Conservation (phyloP, 345 rosid species). For the Angophora floribunda region DNA sequence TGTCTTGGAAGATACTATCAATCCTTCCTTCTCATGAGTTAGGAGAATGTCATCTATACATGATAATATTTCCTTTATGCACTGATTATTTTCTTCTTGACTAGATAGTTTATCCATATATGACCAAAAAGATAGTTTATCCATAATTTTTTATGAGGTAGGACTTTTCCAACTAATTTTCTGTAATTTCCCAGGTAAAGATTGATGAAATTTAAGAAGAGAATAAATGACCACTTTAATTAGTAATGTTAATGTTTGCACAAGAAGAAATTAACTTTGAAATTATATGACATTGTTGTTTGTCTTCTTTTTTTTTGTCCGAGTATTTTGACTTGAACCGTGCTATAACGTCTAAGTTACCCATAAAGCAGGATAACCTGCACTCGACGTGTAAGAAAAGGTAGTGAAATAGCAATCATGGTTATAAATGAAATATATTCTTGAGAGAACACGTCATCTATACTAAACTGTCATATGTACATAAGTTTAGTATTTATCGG, state of each 20-base stretch:
- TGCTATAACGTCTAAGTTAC: not conserved
- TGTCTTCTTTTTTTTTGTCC: too few relatives aligned
- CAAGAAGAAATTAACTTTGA: not conserved
- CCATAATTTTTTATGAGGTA: not conserved
- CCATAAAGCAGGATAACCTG: not conserved
- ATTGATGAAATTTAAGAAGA: not conserved
- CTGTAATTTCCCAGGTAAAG: not conserved
- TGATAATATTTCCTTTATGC: not conserved
- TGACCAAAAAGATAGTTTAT: not conserved
- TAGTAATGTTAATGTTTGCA: rapidly evolving
- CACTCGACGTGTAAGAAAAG: not conserved
- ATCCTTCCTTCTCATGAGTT: not conserved
- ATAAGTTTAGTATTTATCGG: too few relatives aligned
- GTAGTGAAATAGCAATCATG: not conserved
- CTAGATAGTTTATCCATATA: not conserved
- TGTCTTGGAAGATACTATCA: not conserved
- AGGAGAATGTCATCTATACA: not conserved
- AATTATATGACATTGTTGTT: not conserved
- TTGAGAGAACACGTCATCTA: not conserved
- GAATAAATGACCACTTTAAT: not conserved
- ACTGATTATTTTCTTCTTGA: not conserved
- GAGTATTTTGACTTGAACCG: not conserved
- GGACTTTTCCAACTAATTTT: not conserved
- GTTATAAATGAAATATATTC: too few relatives aligned
- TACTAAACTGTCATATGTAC: not conserved